Evolutionary conservation across 352 stramenopile genomes (phyloP).

Genomic region (Globisporangium rhizosaccharum): DNA sequence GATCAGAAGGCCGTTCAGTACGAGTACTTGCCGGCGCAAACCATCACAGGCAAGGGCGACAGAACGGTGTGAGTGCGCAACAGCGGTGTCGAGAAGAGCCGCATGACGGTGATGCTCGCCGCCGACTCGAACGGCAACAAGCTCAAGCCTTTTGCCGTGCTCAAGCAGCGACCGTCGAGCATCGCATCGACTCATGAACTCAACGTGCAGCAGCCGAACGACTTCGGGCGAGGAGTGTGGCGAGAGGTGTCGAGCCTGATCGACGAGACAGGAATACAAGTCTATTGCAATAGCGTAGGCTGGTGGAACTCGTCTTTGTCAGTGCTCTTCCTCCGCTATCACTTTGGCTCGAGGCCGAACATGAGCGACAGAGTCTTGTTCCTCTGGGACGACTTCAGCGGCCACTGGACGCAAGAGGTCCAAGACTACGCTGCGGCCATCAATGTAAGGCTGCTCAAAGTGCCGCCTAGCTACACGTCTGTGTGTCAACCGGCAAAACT

Average conservation of each 20-base stretch:
- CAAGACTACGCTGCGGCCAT: background rate
- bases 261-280: background rate
- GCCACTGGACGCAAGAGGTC: background rate
- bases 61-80: constrained; percentile 17
- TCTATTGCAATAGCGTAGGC: constrained; percentile 21
- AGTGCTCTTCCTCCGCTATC: background rate
- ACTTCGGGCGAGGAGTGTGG: constrained; percentile 24
- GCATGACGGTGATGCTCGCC: constrained; percentile 15
- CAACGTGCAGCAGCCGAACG: constrained; percentile 14
- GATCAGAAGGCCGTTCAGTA: constrained; percentile 21
- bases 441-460: constrained; percentile 4
- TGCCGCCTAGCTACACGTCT: constrained; percentile 16
- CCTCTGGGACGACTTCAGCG: background rate
- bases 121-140: constrained; percentile 11
- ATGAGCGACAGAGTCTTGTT: background rate
- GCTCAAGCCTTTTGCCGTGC: constrained; percentile 14
- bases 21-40: constrained; percentile 18
- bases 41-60: constrained; percentile 9
- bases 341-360: background rate
- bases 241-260: constrained; percentile 10
- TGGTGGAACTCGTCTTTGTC: constrained; percentile 11
- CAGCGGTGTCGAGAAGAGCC: constrained; percentile 17
- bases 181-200: constrained; percentile 5
- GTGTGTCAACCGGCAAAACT: constrained; percentile 13
- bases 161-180: constrained; percentile 14